Evolutionary conservation across 305 asterid species (phyloP).

Genomic region (Solanum hybrid): DNA sequence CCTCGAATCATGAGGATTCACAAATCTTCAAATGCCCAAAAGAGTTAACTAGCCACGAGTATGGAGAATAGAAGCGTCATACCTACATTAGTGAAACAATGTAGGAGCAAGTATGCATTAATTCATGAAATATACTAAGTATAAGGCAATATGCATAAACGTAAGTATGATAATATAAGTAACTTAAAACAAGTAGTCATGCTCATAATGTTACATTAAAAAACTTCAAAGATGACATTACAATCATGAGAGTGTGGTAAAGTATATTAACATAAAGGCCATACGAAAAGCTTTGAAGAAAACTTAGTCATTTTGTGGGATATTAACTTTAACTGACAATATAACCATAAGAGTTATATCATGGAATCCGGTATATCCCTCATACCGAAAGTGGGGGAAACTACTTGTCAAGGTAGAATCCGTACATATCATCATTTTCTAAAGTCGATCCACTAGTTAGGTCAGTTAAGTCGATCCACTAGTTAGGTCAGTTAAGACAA

Average conservation of each 20-base stretch:
- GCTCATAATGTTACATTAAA: neutral
- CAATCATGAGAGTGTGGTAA: neutral
- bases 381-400: neutral
- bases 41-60: neutral
- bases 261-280: neutral
- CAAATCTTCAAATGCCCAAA: neutral
- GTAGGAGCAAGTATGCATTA: neutral
- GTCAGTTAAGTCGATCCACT: neutral
- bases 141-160: neutral
- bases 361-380: neutral
- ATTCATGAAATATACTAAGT: neutral
- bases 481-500: neutral
- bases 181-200: neutral
- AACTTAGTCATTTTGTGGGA: neutral
- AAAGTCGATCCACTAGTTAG: neutral
- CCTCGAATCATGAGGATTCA: neutral
- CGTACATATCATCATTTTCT: neutral
- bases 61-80: neutral
- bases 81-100: neutral
- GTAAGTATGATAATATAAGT: neutral
- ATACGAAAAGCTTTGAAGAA: neutral
- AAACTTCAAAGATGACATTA: neutral
- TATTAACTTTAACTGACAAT: neutral
- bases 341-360: neutral
- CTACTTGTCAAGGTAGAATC: neutral